These are phyloP conservation scores for Porcisia hertigi DNA, from an alignment of 208 protist genomes.

Conservation along the genomic window DNA sequence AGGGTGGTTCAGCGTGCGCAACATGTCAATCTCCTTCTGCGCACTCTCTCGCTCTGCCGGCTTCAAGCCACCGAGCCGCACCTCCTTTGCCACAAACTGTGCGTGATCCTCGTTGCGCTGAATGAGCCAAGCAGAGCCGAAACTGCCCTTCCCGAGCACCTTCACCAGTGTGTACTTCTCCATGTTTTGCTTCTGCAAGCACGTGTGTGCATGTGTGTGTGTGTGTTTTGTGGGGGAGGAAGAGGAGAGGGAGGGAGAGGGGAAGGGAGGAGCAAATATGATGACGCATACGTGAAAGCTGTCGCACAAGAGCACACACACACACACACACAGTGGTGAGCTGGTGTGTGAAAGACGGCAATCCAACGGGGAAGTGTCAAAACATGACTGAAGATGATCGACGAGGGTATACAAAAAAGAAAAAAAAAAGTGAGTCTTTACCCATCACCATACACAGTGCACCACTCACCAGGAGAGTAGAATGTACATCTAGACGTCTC, in stretches of 20 bases:
- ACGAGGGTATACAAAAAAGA: not conserved
- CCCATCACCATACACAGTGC: too few species aligned
- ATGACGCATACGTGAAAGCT: too few species aligned
- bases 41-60: conserved; percentile 79
- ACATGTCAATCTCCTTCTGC: conserved; percentile 90
- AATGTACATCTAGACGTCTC: too few species aligned
- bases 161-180: conserved; percentile 87
- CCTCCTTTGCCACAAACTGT: conserved; percentile 92
- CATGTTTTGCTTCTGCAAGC: conserved; percentile 28
- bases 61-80: conserved; percentile 76
- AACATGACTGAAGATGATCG: too few species aligned
- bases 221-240: not conserved
- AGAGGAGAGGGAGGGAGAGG: too few species aligned
- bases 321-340: not conserved
- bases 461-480: too few species aligned
- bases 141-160: conserved; percentile 92
- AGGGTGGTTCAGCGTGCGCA: conserved; percentile 83
- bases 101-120: conserved; percentile 71
- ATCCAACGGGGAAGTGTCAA: not conserved
- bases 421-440: too few species aligned
- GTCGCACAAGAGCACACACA: not conserved
- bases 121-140: conserved; percentile 90
- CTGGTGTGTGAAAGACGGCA: not conserved
- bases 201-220: not conserved
- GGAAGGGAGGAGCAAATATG: not conserved